Base-by-base conservation (phyloP, 1,139 yeast genomes). In the Yamadazyma trypodendri region DNA sequence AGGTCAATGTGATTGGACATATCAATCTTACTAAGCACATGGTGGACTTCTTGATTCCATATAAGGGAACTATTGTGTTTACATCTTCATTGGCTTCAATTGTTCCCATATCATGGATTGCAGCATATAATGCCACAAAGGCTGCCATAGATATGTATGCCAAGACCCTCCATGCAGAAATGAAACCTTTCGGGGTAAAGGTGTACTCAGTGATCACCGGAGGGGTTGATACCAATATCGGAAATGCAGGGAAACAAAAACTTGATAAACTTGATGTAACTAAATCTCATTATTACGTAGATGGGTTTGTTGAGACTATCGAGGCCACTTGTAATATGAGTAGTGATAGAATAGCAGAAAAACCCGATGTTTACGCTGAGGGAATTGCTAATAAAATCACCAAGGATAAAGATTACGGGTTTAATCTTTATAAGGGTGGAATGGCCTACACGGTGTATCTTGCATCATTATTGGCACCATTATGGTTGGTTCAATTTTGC, bases 1-100 rank as follows among this genome's bases (percentile, higher is more conserved):
- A 60, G 36, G 63, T 67, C 28, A 67, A 68, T 44, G 64, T 62
- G 2, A 43, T 65, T 28, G 73, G 72, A 7, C 72, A 66, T 40
- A 65, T 67, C 34, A 56, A 52, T 39, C 48, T 67, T 52, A 64
- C 71, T 12, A 65, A 64, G 43, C 54, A 63, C 40, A 47, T 67
- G 44, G 39, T 53, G 6, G 61, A 58, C 17, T 53, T 44, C 31
- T 60, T 68, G 10, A 65, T 68, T 35, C 57, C 49, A 1, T 55
- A 64, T 11, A 51, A 57, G 35, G 73, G 74, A 1, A 48, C 59
- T 0, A 64, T 67, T 27, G 55, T 65, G 11, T 68, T 61, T 50
- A 67, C 72, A 2, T 40, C 58, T n/a, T 64, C 71, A 2, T 60
- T 65, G 11, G 66, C 71, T 12, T 61, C 60, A 2, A 39, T 65